Conservation (phyloP, 352 stramenopile genomes). For the Elongisporangium undulatum region DNA sequence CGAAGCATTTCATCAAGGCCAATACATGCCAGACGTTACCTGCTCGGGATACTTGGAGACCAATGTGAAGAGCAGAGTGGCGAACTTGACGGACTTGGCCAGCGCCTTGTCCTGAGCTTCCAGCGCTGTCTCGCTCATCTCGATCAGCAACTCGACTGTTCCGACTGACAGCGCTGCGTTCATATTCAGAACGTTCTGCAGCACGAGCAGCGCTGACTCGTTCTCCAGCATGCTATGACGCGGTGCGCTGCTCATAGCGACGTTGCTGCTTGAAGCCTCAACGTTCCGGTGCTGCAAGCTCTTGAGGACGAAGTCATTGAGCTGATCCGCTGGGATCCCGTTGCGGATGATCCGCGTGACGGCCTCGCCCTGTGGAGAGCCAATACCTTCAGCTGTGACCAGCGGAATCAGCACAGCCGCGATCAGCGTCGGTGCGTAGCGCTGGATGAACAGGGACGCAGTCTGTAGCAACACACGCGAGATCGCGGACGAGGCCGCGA, state of each 20-base stretch:
- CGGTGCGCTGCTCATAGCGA: neutral
- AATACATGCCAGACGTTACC: conserved; percentile 1
- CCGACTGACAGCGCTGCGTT: conserved; percentile 39
- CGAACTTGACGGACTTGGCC: conserved; percentile 50
- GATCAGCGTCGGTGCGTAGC: conserved; percentile 34
- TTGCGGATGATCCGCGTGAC: conserved; percentile 60
- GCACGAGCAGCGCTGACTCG: conserved; percentile 61
- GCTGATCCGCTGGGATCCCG: conserved; percentile 33
- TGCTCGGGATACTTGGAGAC: conserved; percentile 56
- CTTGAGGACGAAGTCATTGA: conserved; percentile 44
- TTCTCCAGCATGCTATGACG: conserved; percentile 42
- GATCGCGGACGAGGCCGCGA: conserved; percentile 53
- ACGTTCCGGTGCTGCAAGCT: conserved; percentile 12
- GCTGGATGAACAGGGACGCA: conserved; percentile 41
- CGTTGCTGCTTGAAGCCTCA: conserved; percentile 2
- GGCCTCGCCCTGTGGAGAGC: conserved; percentile 56
- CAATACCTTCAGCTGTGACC: conserved; percentile 27
- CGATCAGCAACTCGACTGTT: conserved; percentile 46
- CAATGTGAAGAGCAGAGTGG: conserved; percentile 59
- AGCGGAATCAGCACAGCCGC: conserved; percentile 56
- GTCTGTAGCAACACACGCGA: conserved; percentile 69
- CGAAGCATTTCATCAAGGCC: neutral
- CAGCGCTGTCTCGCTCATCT: conserved; percentile 32
- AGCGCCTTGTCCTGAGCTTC: conserved; percentile 26
- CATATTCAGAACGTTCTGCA: conserved; percentile 66